phyloP scores from a whole-genome alignment of 1,284 basidiomycete species.

The Ustilago loliicola region DNA sequence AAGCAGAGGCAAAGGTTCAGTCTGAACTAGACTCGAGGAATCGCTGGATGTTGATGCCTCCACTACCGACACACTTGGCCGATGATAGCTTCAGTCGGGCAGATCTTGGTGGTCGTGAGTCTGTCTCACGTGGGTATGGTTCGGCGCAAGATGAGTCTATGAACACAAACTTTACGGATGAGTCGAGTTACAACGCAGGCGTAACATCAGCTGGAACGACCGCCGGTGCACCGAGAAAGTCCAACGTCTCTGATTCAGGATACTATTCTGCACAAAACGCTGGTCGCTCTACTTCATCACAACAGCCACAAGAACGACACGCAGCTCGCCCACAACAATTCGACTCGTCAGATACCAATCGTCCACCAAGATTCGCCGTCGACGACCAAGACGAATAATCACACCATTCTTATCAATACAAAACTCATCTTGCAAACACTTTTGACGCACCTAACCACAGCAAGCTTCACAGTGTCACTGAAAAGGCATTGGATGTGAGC shows the following conservation, averaged over 20 bases:
- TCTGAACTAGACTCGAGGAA: slow-evolving; percentile 20
- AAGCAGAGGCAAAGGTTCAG: slow-evolving; percentile 30
- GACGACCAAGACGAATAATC: slow-evolving; percentile 32
- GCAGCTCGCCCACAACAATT: neutral
- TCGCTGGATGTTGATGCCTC: slow-evolving; percentile 16
- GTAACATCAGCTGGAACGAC: neutral
- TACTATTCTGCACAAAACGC: slow-evolving; percentile 23
- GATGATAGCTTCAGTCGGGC: neutral
- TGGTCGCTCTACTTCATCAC: slow-evolving; percentile 6
- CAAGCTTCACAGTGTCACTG: neutral
- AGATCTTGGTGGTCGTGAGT: neutral
- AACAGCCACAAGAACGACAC: slow-evolving; percentile 2
- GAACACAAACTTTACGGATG: slow-evolving; percentile 2
- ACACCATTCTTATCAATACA: slow-evolving; percentile 7
- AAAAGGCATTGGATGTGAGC: neutral
- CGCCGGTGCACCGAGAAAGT: slow-evolving; percentile 25
- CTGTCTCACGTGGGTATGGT: neutral
- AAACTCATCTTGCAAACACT: neutral
- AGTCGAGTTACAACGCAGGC: neutral
- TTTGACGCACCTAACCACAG: neutral
- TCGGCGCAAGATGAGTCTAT: slow-evolving; percentile 23
- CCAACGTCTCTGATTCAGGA: slow-evolving; percentile 44
- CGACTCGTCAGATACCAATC: slow-evolving; percentile 18
- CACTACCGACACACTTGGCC: slow-evolving; percentile 8
- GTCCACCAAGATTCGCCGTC: slow-evolving; percentile 40